Base-by-base conservation (phyloP, 768 basidiomycete species). In the Pisolithus microcarpus region DNA sequence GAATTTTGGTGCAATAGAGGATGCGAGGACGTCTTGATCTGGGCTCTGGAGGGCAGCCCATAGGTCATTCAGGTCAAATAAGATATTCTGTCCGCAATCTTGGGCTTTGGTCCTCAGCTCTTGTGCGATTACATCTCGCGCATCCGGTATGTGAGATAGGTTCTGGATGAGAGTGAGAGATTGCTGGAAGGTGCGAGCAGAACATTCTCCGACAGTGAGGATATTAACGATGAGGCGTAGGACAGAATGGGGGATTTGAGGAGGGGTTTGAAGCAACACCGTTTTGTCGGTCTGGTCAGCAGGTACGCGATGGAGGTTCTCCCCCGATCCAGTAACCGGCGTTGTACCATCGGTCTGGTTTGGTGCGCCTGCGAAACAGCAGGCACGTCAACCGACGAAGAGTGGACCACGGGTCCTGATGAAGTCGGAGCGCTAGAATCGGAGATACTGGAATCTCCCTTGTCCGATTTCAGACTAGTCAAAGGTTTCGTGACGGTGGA, bases 161-260 rank as follows among this genome's bases (percentile, higher is more conserved):
- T 99, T 84, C 66, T 95, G 91, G 51, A 99, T 98, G 31, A 97
- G 79, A 16, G 85, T 77, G 39, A 98, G 75, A 38, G 91, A 93
- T 63, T 93, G 85, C 58, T 92, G 87, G 79, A 99, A 99, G n/a
- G 94, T 96, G 30, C 87, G 79, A 39, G 87, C 89, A 21, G 93
- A 92, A 63, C 95, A 98, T 72, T 99, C 96, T 40, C 96, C 96
- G 18, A 87, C 78, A n/a, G 96, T 97, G 55, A 99, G 74, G 58
- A 98, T 92, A 67, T 98, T 98, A 64, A 96, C 92, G 53, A 98
- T 91, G 36, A 93, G 79, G 36, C 89, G 84, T 23, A 98, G 76
- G n/a, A 88, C 84, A 4, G 81, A 65, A 47, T 87, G 81, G 7
- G 94, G 91, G 52, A 98, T 85, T 56, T 85, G 83, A 11, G 96